Evolutionary conservation across 2,329 filamentous ascomycete genomes (phyloP), one percentile per base, ranked within the genome.

Genomic region (Talaromyces sp.): DNA sequence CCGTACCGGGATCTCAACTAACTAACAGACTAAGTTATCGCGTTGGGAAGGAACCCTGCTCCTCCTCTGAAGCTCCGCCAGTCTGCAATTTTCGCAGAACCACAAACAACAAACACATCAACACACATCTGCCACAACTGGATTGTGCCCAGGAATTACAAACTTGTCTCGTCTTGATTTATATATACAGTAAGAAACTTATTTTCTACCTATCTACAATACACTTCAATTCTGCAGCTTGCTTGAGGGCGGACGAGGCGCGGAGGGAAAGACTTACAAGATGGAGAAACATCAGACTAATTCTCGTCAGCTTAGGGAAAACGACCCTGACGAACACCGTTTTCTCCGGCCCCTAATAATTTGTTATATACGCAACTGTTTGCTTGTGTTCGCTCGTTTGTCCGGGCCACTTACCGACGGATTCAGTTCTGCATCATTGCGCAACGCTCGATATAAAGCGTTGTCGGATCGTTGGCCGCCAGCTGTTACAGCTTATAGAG

Each of bases 221-320:
- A 48, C 28, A 35, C 17, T 48, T 4, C 17, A 48, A 10, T 48
- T n/a, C 45, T 33, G 33, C 28, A 33, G 45, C 45, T 48, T 48
- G 45, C 25, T 48, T n/a, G 28, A 35, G 17, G 13, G 33, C 45
- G 28, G 45, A 48, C n/a, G 28, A 48, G 28, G 45, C 45, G 45
- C 45, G 45, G 25, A 19, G 28, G n/a, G 45, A 48, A 52, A 52
- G 35, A 39, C n/a, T 39, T n/a, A 35, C 48, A 35, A 28, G 48
- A 39, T 52, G 48, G 39, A 51, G 48, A 52, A 52, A 52, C 48
- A 25, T 28, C 33, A 52, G 48, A 52, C 48, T 52, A 52, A 52
- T 39, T 37, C 48, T 39, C 13, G 15, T 37, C 35, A 13, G 28
- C 19, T 17, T 52, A 52, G 48, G 48, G 35, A 39, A 39, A 52